These are phyloP conservation scores for Thuidium tamariscinum DNA, from an alignment of 225 moss, liverwort and hornwort species.

Conservation along the genomic window DNA sequence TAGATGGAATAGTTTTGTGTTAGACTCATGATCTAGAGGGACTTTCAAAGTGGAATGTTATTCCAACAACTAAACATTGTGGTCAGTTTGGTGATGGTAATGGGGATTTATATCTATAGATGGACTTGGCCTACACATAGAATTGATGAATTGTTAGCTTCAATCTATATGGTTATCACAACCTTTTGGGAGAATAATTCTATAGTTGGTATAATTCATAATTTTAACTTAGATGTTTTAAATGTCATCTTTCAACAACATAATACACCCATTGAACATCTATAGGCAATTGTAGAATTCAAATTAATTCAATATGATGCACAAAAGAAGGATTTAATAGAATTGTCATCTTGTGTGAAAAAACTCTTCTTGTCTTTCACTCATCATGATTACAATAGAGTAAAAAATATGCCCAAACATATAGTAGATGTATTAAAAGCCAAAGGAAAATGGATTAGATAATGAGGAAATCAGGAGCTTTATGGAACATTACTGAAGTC, in stretches of 20 bases:
- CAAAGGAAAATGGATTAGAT: neutral
- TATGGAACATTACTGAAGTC: no score
- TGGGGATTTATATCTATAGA: neutral
- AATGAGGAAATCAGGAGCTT: no score
- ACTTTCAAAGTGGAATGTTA: rapidly evolving
- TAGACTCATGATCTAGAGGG: neutral
- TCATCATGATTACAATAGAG: neutral
- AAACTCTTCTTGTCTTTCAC: neutral
- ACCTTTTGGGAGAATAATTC: neutral
- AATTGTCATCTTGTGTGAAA: neutral
- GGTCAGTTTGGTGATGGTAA: no score
- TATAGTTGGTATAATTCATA: rapidly evolving
- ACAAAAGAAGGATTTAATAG: neutral
- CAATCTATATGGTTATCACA: rapidly evolving
- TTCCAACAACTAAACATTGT: neutral
- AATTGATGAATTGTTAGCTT: neutral
- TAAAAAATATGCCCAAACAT: no score
- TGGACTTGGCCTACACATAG: rapidly evolving
- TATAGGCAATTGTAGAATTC: neutral
- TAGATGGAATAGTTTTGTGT: rapidly evolving
- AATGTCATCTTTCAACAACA: neutral
- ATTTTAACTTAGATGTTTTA: rapidly evolving
- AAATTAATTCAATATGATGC: neutral
- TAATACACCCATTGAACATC: neutral
- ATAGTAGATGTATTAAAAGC: neutral